Conservation (phyloP, 1,139 yeast genomes). For the Yamadazyma trypodendri region DNA sequence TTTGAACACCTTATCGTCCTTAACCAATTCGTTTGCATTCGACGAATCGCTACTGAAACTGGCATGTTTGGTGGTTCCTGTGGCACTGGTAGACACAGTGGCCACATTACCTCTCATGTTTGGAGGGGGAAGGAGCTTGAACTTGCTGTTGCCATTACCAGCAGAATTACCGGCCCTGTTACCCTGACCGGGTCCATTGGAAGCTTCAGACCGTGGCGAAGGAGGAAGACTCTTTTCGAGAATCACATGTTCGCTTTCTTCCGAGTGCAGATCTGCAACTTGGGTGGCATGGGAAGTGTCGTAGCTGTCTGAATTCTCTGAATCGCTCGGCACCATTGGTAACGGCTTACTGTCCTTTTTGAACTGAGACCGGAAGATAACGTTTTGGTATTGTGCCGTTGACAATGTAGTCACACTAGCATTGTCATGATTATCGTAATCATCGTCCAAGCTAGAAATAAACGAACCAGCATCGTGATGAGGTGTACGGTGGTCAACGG, state of each 20-base stretch:
- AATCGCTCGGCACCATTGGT: conserved; percentile 22
- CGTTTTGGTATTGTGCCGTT: conserved; percentile 55
- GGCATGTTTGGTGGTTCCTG: conserved; percentile 12
- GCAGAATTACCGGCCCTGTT: background rate
- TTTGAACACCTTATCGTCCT: conserved; percentile 33
- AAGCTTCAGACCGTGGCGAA: background rate
- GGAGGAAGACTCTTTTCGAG: background rate
- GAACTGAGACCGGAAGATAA: conserved; percentile 53
- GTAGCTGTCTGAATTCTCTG: background rate
- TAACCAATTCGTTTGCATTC: conserved; percentile 23
- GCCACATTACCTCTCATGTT: conserved; percentile 14
- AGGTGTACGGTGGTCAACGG: background rate
- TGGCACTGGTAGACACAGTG: conserved; percentile 5
- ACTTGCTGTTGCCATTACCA: background rate
- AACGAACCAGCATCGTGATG: conserved; percentile 3
- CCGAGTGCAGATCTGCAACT: background rate
- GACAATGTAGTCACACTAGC: conserved; percentile 46
- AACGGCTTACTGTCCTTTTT: conserved; percentile 21
- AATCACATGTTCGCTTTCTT: conserved; percentile 2
- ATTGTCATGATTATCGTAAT: conserved; percentile 25
- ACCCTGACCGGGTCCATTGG: too few relatives aligned
- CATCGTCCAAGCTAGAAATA: conserved; percentile 1
- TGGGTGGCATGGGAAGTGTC: conserved; percentile 3
- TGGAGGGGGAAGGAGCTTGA: conserved; percentile 14
- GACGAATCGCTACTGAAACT: conserved; percentile 15